Percentiles rank a stretch among this genome's conserved stretches.
Evolutionary conservation across 73 alveolate species (phyloP).

Genomic region (Effrenium voratum): DNA sequence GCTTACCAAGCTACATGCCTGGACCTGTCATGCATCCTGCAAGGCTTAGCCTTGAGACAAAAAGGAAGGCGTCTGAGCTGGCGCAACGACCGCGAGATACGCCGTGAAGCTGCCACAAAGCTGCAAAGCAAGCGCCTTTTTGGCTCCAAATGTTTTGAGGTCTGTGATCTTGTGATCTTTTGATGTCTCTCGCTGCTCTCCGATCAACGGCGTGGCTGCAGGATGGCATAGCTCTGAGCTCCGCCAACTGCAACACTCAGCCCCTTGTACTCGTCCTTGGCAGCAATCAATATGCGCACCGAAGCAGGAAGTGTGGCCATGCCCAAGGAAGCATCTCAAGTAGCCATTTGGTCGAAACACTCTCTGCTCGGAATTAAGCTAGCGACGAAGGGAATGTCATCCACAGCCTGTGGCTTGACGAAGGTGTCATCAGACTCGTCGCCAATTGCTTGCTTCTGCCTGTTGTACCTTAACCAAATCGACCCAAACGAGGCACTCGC

Average conservation of each 20-base stretch:
- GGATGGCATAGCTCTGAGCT: conserved; percentile 91
- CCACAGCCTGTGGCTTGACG: conserved; percentile 93
- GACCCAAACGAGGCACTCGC: neutral
- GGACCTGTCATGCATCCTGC: too few relatives aligned
- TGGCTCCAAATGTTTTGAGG: too few relatives aligned
- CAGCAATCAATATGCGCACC: neutral
- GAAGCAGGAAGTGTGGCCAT: neutral
- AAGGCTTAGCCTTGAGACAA: too few relatives aligned
- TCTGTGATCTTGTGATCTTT: neutral
- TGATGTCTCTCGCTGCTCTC: neutral
- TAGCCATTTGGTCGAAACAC: neutral
- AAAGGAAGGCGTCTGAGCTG: too few relatives aligned
- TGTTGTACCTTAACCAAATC: conserved; percentile 19
- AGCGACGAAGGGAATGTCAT: conserved; percentile 82
- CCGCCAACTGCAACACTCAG: conserved; percentile 86
- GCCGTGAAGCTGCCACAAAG: too few relatives aligned
- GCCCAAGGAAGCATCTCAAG: neutral
- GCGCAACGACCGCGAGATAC: too few relatives aligned
- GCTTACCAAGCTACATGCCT: too few relatives aligned
- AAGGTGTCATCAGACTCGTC: conserved; percentile 89
- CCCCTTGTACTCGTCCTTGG: conserved; percentile 80
- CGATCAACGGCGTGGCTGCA: conserved; percentile 55
- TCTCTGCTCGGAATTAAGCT: neutral
- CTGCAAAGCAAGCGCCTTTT: too few relatives aligned
- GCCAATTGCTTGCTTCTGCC: conserved; percentile 88